phyloP scores from a whole-genome alignment of 1,139 yeast genomes.

The Casaregolazyma suthepensis region DNA sequence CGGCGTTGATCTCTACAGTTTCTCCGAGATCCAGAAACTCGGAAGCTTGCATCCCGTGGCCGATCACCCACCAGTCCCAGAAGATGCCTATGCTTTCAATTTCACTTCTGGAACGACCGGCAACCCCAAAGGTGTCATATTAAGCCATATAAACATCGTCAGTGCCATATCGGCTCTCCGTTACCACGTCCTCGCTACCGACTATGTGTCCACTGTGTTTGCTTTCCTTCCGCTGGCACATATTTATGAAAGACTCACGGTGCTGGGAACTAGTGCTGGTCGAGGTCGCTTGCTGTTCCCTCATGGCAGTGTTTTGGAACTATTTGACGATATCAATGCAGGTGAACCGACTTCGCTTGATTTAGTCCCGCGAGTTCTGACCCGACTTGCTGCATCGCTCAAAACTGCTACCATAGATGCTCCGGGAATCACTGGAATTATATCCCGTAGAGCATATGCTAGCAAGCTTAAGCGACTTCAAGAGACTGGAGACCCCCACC shows the following conservation, averaged over 20 bases:
- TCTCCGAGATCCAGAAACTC: slow-evolving; percentile 47
- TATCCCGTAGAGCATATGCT: slow-evolving; percentile 36
- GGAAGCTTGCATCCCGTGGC: slow-evolving; percentile 47
- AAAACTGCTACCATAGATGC: slow-evolving; percentile 37
- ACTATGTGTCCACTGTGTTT: slow-evolving; percentile 17
- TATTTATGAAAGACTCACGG: slow-evolving; percentile 48
- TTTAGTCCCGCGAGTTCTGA: slow-evolving; percentile 62
- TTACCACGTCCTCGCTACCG: slow-evolving; percentile 2
- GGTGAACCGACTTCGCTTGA: slow-evolving; percentile 50
- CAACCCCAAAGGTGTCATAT: slow-evolving; percentile 65
- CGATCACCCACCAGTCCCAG: slow-evolving; percentile 47
- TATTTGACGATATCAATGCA: slow-evolving; percentile 51
- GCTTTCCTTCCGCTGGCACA: slow-evolving; percentile 65
- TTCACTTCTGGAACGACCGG: slow-evolving; percentile 81
- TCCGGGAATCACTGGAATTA: slow-evolving; percentile 32
- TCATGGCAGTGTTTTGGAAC: slow-evolving; percentile 38
- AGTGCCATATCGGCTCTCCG: slow-evolving; percentile 40
- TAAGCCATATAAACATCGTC: slow-evolving; percentile 50
- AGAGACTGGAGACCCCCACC: slow-evolving; percentile 34
- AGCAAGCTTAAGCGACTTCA: slow-evolving; percentile 34
- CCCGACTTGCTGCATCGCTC: slow-evolving; percentile 53
- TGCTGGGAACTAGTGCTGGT: slow-evolving; percentile 19
- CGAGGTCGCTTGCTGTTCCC: slow-evolving; percentile 42
- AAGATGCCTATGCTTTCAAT: slow-evolving; percentile 56
- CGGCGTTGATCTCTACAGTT: slow-evolving; percentile 40